Percentiles rank a stretch among this genome's conserved stretches.
These are phyloP conservation scores for Incumbomyces delicatus DNA, from an alignment of 2,329 filamentous ascomycete genomes.

Conservation along the genomic window DNA sequence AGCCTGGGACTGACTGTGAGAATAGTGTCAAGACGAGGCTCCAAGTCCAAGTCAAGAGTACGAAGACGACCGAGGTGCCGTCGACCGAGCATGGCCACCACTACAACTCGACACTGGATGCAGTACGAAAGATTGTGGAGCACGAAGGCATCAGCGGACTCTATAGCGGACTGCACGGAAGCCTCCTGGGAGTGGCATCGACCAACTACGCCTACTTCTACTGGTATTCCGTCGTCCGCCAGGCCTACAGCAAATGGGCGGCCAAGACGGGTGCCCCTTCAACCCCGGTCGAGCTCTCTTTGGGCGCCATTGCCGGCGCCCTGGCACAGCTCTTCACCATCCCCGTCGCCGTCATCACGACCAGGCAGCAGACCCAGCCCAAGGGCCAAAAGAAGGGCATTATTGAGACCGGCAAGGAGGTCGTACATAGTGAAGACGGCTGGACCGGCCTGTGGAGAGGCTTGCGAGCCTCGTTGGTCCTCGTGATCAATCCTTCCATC, in stretches of 20 bases:
- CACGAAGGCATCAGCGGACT: constrained; percentile 73
- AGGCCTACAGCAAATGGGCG: constrained; percentile 57
- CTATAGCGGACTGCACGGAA: constrained; percentile 79
- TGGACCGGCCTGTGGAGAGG: constrained; percentile 86
- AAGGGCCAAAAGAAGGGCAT: constrained; percentile 79
- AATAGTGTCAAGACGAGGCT: constrained; percentile 85
- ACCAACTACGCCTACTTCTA: constrained; percentile 99
- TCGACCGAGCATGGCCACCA: constrained; percentile 51
- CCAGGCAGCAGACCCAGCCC: constrained; percentile 84
- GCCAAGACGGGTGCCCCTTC: constrained; percentile 43
- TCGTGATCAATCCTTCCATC: constrained; percentile 93
- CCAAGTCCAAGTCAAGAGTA: constrained; percentile 76
- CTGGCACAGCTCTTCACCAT: constrained; percentile 94
- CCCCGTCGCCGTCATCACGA: constrained; percentile 89
- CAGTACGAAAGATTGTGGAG: constrained; percentile 70
- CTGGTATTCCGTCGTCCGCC: constrained; percentile 87
- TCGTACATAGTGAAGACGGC: constrained; percentile 83
- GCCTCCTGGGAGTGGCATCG: constrained; percentile 82
- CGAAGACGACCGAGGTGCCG: constrained; percentile 37
- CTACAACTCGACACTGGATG: constrained; percentile 81
- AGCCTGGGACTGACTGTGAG: background rate
- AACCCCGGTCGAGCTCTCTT: constrained; percentile 69
- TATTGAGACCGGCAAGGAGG: constrained; percentile 76
- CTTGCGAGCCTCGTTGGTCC: constrained; percentile 85
- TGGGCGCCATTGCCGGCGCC: constrained; percentile 82